These are phyloP conservation scores for Gossypium gossypioides DNA, from an alignment of 441 rosid species.

Conservation along the genomic window DNA sequence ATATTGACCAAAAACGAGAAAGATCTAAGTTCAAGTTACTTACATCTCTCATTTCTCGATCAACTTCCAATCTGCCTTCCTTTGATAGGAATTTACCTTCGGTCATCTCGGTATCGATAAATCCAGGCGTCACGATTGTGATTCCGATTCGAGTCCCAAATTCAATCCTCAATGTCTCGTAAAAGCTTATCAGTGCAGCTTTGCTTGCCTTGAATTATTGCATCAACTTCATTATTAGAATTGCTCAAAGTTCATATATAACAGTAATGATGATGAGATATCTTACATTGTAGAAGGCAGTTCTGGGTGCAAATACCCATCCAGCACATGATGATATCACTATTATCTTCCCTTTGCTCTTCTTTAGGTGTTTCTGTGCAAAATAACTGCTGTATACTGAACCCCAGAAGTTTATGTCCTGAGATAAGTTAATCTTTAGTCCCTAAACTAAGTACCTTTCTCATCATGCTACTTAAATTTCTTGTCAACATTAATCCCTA, in stretches of 20 bases:
- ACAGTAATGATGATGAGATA: background rate
- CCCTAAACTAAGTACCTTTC: no score
- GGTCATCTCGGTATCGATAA: constrained; percentile 28
- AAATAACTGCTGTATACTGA: constrained; percentile 36
- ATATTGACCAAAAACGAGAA: no score
- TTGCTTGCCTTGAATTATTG: constrained; percentile 29
- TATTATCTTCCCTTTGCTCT: constrained; percentile 36
- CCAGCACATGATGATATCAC: constrained; percentile 40
- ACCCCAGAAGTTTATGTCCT: constrained; percentile 61
- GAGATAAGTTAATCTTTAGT: no score
- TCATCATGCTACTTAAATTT: no score
- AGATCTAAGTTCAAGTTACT: background rate
- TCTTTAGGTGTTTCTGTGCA: constrained; percentile 40
- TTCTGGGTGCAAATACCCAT: constrained; percentile 37
- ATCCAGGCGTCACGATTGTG: constrained; percentile 38
- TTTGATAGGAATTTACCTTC: constrained; percentile 23
- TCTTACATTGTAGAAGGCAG: constrained; percentile 40
- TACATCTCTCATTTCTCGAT: constrained; percentile 34
- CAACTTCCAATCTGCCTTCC: constrained; percentile 28
- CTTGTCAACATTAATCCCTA: no score
- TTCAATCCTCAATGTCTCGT: constrained; percentile 32
- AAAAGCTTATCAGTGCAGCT: constrained; percentile 31
- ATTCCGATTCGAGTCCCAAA: constrained; percentile 25
- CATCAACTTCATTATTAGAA: background rate
- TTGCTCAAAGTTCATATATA: background rate